A percentile compares a stretch with the other conserved stretches of the same genome.
These are phyloP conservation scores for Saxispiralis lemnorum DNA, from an alignment of 495 filamentous ascomycete species.

Conservation along the genomic window DNA sequence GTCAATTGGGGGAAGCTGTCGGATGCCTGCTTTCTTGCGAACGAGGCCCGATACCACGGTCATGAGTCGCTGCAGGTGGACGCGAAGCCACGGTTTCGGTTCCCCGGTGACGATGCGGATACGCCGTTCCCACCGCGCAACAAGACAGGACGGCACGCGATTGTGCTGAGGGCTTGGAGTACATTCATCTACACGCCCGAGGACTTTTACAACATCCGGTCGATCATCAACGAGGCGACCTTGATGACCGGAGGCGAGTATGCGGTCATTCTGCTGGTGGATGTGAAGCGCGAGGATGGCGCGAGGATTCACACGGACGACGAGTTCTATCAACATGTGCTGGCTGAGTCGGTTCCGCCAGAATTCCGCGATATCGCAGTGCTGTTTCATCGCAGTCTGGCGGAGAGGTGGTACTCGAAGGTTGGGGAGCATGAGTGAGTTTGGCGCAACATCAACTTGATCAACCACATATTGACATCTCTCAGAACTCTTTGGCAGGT, in stretches of 20 bases:
- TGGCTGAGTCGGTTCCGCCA: not conserved
- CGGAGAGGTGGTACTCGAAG: constrained; percentile 1
- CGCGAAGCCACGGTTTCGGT: not conserved
- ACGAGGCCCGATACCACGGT: not conserved
- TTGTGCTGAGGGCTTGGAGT: constrained; percentile 2
- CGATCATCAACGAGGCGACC: constrained; percentile 1
- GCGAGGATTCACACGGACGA: not conserved
- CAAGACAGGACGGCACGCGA: constrained; percentile 3
- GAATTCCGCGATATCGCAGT: constrained; percentile 5
- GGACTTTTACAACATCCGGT: constrained; percentile 2
- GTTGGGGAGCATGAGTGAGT: constrained; percentile 1
- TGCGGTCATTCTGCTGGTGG: constrained; percentile 4
- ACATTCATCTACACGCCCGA: constrained; percentile 1
- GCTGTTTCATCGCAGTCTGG: constrained; percentile 1
- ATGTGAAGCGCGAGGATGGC: constrained; percentile 2
- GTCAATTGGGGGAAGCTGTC: constrained; percentile 4
- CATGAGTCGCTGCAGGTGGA: not conserved
- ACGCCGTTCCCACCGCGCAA: not conserved
- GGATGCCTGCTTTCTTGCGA: not conserved
- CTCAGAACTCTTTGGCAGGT: constrained; percentile 1
- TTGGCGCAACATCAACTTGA: not conserved
- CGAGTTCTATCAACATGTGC: not conserved
- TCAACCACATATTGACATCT: not conserved
- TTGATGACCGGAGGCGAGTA: constrained; percentile 1
- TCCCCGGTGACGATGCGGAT: not conserved